Conservation (phyloP, 2,329 filamentous ascomycete species). For the Xylaria sp. region DNA sequence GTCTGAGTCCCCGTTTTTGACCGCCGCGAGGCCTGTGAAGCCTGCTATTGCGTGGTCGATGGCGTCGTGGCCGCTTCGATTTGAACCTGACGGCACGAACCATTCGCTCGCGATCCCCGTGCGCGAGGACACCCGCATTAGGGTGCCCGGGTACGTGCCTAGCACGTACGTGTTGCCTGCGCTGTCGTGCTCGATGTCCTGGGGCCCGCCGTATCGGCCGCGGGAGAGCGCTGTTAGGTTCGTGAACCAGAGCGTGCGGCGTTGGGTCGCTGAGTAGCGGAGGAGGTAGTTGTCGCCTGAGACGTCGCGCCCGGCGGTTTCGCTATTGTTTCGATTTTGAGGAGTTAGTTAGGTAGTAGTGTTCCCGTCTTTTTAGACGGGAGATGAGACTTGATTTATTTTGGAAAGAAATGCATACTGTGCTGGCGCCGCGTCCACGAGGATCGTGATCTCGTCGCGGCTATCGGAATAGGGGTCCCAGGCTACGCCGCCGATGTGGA, state of each 20-base stretch:
- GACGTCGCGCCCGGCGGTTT: conserved; percentile 51
- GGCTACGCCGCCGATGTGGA: conserved; percentile 53
- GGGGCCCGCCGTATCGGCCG: conserved; percentile 53
- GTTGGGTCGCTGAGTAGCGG: conserved; percentile 50
- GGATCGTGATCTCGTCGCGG: conserved; percentile 50
- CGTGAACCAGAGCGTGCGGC: conserved; percentile 47
- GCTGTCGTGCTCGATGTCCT: conserved; percentile 54
- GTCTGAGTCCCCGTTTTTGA: too few relatives aligned
- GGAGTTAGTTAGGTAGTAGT: too few relatives aligned
- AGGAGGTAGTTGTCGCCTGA: conserved; percentile 53
- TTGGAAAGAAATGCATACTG: conserved; percentile 39
- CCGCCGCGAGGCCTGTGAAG: conserved; percentile 47
- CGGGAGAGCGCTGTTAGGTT: conserved; percentile 50
- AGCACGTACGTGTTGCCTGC: conserved; percentile 54
- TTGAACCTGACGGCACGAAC: conserved; percentile 52
- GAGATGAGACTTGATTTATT: background rate
- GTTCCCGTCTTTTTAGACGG: too few relatives aligned
- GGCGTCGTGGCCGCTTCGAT: too few relatives aligned
- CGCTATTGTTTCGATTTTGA: conserved; percentile 33
- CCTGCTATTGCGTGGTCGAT: conserved; percentile 46
- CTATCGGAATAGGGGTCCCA: conserved; percentile 47
- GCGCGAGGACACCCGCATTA: conserved; percentile 50
- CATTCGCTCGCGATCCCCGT: conserved; percentile 49
- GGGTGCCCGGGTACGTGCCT: conserved; percentile 53
- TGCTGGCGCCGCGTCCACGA: conserved; percentile 51